Evolutionary conservation across 2,329 filamentous ascomycete genomes (phyloP), one percentile per base, ranked within the genome.

Genomic region (Leptoxyphium fumago): DNA sequence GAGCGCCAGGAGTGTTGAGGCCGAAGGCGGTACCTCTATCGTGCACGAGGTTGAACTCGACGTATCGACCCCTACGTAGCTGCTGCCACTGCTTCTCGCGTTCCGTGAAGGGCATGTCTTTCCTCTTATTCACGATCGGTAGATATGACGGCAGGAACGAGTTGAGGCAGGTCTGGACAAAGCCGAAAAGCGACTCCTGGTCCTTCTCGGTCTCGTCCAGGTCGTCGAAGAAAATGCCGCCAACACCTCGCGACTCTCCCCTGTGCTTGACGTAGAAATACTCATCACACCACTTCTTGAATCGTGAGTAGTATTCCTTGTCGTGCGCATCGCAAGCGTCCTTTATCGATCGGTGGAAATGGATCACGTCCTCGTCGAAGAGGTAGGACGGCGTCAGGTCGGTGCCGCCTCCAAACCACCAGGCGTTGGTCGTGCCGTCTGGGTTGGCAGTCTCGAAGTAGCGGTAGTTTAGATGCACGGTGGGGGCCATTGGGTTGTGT

Each of bases 211-310:
- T 75, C 55, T 84, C 83, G 61, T 98, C 91, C 11, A 98, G 73
- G 61, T 98, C 91, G 64, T 98, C 91, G 59, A 98, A 98, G 75
- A 98, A 98, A 64, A 98, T 96, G 43, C 91, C 91, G 43, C 91
- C 91, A 29, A 98, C 69, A 45, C 91, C 91, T 41, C 91, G 82
- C 40, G 78, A 72, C 68, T 98, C 91, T 46, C 77, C 76, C 40
- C 91, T 79, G 68, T 98, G 91, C 62, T 88, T 89, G 64, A 95
- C 84, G 69, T 75, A 81, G 67, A 98, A 98, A 70, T 98, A 98
- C 56, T 93, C 79, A 63, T 98, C 91, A 63, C 91, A 98, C 91
- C 91, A 98, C 60, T 83, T 81, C 71, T 98, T 98, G 75, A 96
- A 98, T 43, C 80, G 78, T 10, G 86, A 80, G 63, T 93, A 98